Conservation (phyloP, 148 eudicot genomes). For the Vaccinium myrtillus region DNA sequence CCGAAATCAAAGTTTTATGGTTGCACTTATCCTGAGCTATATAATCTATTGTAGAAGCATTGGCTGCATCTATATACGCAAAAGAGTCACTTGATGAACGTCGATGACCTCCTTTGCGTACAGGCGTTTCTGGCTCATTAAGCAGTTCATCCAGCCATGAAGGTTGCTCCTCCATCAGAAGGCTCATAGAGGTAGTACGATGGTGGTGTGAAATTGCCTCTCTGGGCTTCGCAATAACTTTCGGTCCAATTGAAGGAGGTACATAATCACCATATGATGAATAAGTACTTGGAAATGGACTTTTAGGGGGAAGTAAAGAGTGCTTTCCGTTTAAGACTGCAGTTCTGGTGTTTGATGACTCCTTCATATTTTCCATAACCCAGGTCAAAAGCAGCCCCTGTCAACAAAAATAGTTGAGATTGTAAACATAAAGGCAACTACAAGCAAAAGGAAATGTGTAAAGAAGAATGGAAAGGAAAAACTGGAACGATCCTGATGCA, state of each 20-base stretch:
- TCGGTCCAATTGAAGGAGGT: constrained; percentile 48
- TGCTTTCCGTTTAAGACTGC: constrained; percentile 62
- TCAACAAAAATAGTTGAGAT: constrained; percentile 3
- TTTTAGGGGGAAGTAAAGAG: constrained; percentile 87
- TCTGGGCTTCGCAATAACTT: constrained; percentile 47
- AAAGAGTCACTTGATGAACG: constrained; percentile 98
- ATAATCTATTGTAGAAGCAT: constrained; percentile 51
- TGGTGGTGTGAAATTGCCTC: constrained; percentile 72
- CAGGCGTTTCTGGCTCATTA: constrained; percentile 91
- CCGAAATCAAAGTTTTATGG: constrained; percentile 38
- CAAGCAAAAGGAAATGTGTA: neutral
- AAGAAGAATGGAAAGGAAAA: neutral
- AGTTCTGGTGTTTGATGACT: constrained; percentile 57
- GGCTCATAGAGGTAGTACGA: constrained; percentile 91
- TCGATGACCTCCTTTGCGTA: constrained; percentile 78
- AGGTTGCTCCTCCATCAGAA: constrained; percentile 83
- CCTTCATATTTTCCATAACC: constrained; percentile 74
- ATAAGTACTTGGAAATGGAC: constrained; percentile 72
- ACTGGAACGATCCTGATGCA: neutral
- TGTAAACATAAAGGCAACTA: neutral
- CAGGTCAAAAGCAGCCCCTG: constrained; percentile 8
- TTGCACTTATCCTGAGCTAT: constrained; percentile 47
- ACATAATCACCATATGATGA: constrained; percentile 67
- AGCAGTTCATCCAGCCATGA: constrained; percentile 98
- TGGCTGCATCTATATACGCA: constrained; percentile 65